Evolutionary conservation across 495 filamentous ascomycete genomes (phyloP).

Genomic region (Hamigera avellanea): DNA sequence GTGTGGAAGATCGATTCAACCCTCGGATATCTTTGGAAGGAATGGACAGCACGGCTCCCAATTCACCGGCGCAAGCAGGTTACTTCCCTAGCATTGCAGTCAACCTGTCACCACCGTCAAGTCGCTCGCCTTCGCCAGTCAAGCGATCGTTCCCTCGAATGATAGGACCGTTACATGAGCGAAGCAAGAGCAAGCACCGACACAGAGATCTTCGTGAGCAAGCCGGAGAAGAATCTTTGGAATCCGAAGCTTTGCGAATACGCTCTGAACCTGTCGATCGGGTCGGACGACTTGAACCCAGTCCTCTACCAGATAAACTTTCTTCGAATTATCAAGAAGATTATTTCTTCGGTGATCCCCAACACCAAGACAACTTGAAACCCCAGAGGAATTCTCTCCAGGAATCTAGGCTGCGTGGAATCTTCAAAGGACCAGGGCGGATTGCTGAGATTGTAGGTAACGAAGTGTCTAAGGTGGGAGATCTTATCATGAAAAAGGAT

Average conservation of each 20-base stretch:
- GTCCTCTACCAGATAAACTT: conserved; percentile 19
- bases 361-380: conserved; percentile 8
- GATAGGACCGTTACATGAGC: conserved; percentile 31
- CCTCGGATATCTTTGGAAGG: conserved; percentile 35
- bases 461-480: conserved; percentile 46
- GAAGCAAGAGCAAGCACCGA: conserved; percentile 29
- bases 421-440: conserved; percentile 42
- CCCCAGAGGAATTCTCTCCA: conserved; percentile 17
- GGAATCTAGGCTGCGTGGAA: conserved; percentile 35
- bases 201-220: conserved; percentile 11
- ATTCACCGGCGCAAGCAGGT: conserved; percentile 30
- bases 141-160: conserved; percentile 34
- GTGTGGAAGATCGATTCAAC: conserved; percentile 23
- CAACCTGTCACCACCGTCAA: conserved; percentile 41
- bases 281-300: conserved; percentile 16
- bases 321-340: conserved; percentile 19
- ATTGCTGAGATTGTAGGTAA: conserved; percentile 43
- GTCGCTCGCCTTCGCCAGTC: conserved; percentile 38
- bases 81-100: conserved; percentile 47
- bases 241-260: conserved; percentile 10
- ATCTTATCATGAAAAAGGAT: conserved; percentile 43
- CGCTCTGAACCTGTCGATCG: conserved; percentile 8
- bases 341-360: conserved; percentile 6
- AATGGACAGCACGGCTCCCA: conserved; percentile 34
- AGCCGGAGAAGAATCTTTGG: conserved; percentile 11